These are phyloP conservation scores for Flaveria ramosissima DNA, from an alignment of 129 eudicot genomes.

Conservation along the genomic window DNA sequence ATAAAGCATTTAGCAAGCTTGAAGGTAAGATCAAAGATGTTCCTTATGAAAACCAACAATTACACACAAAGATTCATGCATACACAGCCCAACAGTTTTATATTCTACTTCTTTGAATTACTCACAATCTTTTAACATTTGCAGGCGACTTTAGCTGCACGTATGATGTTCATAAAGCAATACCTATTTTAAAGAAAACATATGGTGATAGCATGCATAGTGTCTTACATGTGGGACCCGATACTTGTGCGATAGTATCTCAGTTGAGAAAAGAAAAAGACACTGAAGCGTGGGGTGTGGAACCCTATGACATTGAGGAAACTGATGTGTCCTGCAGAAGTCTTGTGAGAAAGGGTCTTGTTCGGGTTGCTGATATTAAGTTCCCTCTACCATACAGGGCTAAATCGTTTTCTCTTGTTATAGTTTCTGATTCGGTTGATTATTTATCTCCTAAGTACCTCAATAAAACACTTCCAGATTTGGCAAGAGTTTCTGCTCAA, in stretches of 20 bases:
- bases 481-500: conserved; percentile 74
- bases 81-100: neutral
- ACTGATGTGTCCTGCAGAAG: conserved; percentile 56
- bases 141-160: conserved; percentile 72
- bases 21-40: conserved; percentile 54
- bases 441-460: conserved; percentile 73
- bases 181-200: conserved; percentile 65
- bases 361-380: conserved; percentile 81
- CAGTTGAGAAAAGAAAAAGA: conserved; percentile 56
- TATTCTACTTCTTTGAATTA: neutral
- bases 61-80: neutral
- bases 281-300: conserved; percentile 86
- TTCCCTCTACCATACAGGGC: conserved; percentile 71
- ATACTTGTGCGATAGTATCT: conserved; percentile 74
- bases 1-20: conserved; percentile 44
- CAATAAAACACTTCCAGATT: conserved; percentile 79
- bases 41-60: neutral
- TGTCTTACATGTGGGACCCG: conserved; percentile 85
- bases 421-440: conserved; percentile 77
- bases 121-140: conserved; percentile 1
- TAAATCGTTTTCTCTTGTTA: conserved; percentile 68
- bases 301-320: conserved; percentile 79
- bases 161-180: conserved; percentile 59
- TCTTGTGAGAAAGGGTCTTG: conserved; percentile 73
- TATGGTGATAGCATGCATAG: conserved; percentile 75